Evolutionary conservation across 164 flowering plant species (phyloP), one percentile per base, ranked within the genome.

Genomic region (Amborella trichopoda): DNA sequence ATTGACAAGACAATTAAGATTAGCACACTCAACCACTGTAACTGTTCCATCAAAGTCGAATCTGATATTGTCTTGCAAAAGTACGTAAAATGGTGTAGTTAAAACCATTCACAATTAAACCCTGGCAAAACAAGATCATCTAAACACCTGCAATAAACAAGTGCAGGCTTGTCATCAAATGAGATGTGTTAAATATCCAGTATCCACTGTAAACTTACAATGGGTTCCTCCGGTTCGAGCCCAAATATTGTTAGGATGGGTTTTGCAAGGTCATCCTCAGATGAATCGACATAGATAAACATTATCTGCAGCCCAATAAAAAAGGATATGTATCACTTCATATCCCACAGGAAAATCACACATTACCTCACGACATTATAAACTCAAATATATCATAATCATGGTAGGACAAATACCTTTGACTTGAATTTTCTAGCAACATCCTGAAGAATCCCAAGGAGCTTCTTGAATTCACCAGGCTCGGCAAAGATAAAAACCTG

Each of bases 201-300:
- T n/a, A n/a, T n/a, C n/a, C n/a, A n/a, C n/a, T n/a, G n/a, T n/a
- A n/a, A 14, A 68, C 90, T 72, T 45, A 89, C 98, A 67, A 71
- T 66, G 3, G 75, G 68, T 18, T 69, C 60, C 22, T 78, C 61
- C 39, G 93, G 70, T 8, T 87, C 93, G 23, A 78, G 77, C 37
- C 98, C 98, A 62, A 78, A 77, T 45, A 91, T 58, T 36, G 93
- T 78, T 49, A 91, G 61, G 62, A 81, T 77, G 5, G 98, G 98
- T 66, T 87, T 91, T 33, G 98, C 96, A 43, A 80, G 87, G 68
- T 87, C 74, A 6, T 87, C 98, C 49, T 78, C 82, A n/a, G 52
- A 34, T 49, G 79, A 69, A 69, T 91, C 88, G 22, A 80, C 67
- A 50, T 56, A 67, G 40, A 80, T 50, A 59, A 91, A 67, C 80